Percentiles rank a stretch among this genome's conserved stretches.
Evolutionary conservation across 306 rosid genomes (phyloP).

Genomic region (Erythrophleum fordii): DNA sequence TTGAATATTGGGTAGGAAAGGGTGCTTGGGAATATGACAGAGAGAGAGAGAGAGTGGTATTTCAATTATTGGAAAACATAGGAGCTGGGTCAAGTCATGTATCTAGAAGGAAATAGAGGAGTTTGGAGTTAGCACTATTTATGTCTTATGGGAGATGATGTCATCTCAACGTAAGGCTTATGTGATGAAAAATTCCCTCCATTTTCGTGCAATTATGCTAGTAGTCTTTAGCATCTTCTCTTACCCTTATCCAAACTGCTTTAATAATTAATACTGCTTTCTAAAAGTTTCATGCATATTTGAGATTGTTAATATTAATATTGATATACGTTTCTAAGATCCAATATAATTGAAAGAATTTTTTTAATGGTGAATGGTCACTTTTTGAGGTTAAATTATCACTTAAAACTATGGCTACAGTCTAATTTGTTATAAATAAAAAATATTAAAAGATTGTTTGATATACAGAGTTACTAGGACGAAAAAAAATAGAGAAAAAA

Average conservation of each 20-base stretch:
- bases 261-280: not conserved
- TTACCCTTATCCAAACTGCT: not conserved
- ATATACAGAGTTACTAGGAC: no score
- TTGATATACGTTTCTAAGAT: no score
- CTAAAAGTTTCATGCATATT: not conserved
- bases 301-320: not conserved
- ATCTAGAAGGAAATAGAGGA: conserved; percentile 3
- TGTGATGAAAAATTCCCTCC: conserved; percentile 30
- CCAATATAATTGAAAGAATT: no score
- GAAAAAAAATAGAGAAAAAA: no score
- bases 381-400: no score
- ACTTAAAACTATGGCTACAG: no score
- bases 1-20: not conserved
- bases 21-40: not conserved
- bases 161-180: conserved; percentile 54
- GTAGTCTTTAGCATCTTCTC: not conserved
- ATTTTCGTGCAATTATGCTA: not conserved
- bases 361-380: no score
- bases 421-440: no score
- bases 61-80: not conserved
- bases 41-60: not conserved
- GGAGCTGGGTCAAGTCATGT: not conserved
- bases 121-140: not conserved
- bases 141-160: conserved; percentile 35
- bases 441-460: no score